These are phyloP conservation scores for Hygrocybe punicea DNA, from an alignment of 768 basidiomycete species.

Conservation along the genomic window DNA sequence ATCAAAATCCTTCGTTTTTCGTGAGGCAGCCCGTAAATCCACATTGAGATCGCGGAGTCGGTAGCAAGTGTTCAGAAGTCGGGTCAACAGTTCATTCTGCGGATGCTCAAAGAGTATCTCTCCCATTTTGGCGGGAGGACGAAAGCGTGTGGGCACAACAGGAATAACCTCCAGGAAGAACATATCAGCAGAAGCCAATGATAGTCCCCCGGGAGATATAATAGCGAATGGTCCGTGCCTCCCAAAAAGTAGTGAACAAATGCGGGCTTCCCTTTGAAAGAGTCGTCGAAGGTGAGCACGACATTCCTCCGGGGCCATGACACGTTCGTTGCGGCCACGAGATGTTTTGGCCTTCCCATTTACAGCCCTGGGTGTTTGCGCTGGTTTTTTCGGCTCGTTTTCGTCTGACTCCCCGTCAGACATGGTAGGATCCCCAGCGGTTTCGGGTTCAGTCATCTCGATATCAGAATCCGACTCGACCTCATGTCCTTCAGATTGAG, in stretches of 20 bases:
- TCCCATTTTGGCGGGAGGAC: constrained; percentile 88
- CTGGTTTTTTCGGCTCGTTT: constrained; percentile 30
- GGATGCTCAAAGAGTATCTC: constrained; percentile 94
- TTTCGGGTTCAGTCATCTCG: constrained; percentile 49
- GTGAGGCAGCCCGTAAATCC: constrained; percentile 57
- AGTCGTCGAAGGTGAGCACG: constrained; percentile 88
- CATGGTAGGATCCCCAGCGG: constrained; percentile 46
- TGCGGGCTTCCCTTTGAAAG: constrained; percentile 76
- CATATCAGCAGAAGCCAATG: constrained; percentile 83
- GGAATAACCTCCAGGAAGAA: constrained; percentile 94
- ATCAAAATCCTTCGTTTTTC: constrained; percentile 55
- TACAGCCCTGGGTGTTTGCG: constrained; percentile 60
- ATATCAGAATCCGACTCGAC: constrained; percentile 44
- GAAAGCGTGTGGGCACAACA: constrained; percentile 92
- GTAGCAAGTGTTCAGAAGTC: constrained; percentile 76
- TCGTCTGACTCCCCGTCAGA: constrained; percentile 50
- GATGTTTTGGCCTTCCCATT: constrained; percentile 73
- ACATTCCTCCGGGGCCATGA: constrained; percentile 88
- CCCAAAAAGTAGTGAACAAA: constrained; percentile 87
- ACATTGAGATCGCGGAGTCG: constrained; percentile 73
- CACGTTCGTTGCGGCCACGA: constrained; percentile 84
- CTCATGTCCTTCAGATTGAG: constrained; percentile 21
- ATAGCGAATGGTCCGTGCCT: constrained; percentile 83
- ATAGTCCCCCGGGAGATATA: constrained; percentile 56
- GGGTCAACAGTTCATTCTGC: constrained; percentile 86